Evolutionary conservation across 2,329 filamentous ascomycete species (phyloP).

Genomic region (Cytospora paraplurivora): DNA sequence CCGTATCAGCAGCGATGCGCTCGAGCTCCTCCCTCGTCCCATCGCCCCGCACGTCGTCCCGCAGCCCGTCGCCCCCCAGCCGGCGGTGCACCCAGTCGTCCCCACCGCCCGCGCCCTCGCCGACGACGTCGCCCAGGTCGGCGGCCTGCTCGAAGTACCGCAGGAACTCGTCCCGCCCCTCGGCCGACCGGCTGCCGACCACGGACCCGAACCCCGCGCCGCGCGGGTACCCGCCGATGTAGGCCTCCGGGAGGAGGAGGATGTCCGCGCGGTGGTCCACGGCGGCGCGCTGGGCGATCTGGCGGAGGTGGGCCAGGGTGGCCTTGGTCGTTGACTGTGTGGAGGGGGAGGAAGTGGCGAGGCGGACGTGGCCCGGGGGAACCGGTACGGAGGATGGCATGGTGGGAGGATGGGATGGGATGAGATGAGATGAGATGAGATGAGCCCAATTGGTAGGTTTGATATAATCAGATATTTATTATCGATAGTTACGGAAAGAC

Average conservation of each 20-base stretch:
- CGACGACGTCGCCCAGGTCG: constrained; percentile 78
- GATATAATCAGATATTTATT: too few relatives aligned
- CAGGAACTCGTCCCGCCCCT: constrained; percentile 80
- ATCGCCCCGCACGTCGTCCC: constrained; percentile 47
- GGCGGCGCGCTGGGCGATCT: constrained; percentile 66
- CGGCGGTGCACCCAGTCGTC: constrained; percentile 69
- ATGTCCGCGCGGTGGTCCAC: constrained; percentile 56
- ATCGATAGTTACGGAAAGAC: too few relatives aligned
- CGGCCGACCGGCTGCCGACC: constrained; percentile 67
- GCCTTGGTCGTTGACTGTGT: constrained; percentile 52
- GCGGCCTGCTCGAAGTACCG: constrained; percentile 77
- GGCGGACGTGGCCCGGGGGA: constrained; percentile 47
- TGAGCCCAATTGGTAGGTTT: too few relatives aligned
- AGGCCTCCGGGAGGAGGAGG: constrained; percentile 89
- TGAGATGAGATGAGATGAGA: background rate
- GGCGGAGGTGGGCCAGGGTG: constrained; percentile 68
- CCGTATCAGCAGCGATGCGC: constrained; percentile 71
- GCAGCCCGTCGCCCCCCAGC: constrained; percentile 46
- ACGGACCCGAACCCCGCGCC: constrained; percentile 75
- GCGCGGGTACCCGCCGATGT: constrained; percentile 87
- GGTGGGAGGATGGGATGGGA: constrained; percentile 1
- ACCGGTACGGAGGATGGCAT: too few relatives aligned
- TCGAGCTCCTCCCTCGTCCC: constrained; percentile 80
- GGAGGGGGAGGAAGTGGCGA: constrained; percentile 59
- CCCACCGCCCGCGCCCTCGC: constrained; percentile 62